Evolutionary conservation across 2,329 filamentous ascomycete genomes (phyloP).

Genomic region (Colletotrichum tamarilloi): DNA sequence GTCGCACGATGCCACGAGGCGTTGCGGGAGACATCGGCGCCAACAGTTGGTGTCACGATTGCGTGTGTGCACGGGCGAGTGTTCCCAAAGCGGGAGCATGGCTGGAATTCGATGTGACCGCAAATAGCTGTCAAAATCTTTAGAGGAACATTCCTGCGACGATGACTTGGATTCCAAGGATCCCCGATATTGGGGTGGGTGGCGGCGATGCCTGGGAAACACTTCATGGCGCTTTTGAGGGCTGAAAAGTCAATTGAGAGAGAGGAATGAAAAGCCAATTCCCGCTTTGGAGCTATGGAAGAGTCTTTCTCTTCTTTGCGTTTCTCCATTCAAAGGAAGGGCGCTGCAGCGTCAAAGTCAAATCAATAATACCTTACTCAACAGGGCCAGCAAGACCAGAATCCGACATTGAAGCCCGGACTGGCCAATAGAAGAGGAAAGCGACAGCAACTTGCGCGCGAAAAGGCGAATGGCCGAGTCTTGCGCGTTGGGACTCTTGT

Average conservation of each 20-base stretch:
- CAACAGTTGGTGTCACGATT: slow-evolving; percentile 13
- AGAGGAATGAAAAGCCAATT: neutral
- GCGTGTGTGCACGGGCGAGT: neutral
- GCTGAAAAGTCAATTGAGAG: neutral
- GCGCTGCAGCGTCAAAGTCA: neutral
- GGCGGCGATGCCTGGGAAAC: neutral
- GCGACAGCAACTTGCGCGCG: neutral
- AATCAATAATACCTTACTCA: neutral
- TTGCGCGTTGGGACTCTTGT: neutral
- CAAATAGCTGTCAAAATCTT: slow-evolving; percentile 2
- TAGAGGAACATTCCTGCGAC: neutral
- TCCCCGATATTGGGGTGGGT: neutral
- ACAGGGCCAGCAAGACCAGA: neutral
- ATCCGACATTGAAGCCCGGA: neutral
- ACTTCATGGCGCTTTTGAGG: neutral
- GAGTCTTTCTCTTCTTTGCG: neutral
- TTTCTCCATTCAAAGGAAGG: neutral
- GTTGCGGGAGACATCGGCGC: slow-evolving; percentile 10
- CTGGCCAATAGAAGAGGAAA: neutral
- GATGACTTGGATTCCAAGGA: neutral
- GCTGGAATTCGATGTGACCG: neutral
- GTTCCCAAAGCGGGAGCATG: neutral
- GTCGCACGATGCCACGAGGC: slow-evolving; percentile 20
- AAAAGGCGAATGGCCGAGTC: slow-evolving; percentile 17
- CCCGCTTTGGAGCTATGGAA: neutral